Conservation (phyloP, 371 early-diverging fungal genomes). For the Saksenaea oblongispora region DNA sequence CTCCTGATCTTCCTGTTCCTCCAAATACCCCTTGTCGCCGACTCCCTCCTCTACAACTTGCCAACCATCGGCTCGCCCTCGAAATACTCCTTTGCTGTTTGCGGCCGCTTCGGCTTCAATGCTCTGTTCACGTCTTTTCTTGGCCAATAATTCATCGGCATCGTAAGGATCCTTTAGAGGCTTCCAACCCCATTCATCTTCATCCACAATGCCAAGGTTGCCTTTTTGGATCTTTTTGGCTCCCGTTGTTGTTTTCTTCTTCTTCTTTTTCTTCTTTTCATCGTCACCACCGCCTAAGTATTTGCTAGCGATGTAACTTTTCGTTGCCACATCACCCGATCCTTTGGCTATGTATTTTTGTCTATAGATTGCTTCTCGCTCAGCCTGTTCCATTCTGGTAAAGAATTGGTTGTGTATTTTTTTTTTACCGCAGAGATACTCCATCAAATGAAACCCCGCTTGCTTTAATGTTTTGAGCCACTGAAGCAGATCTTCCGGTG, state of each 20-base stretch:
- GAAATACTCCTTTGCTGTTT: conserved; percentile 31
- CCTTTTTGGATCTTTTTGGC: conserved; percentile 46
- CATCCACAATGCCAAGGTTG: conserved; percentile 61
- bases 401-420: neutral
- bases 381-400: conserved; percentile 22
- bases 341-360: conserved; percentile 48
- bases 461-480: too few relatives aligned
- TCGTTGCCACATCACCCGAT: conserved; percentile 49
- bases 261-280: conserved; percentile 33
- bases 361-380: conserved; percentile 29
- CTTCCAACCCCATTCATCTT: conserved; percentile 54
- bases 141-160: conserved; percentile 6
- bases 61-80: conserved; percentile 46
- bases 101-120: conserved; percentile 22
- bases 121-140: conserved; percentile 1
- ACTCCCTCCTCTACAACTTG: conserved; percentile 51
- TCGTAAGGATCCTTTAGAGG: conserved; percentile 27
- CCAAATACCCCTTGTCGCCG: conserved; percentile 17
- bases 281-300: conserved; percentile 27
- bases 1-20: conserved; percentile 34
- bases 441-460: too few relatives aligned
- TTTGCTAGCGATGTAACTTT: conserved; percentile 48
- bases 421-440: neutral
- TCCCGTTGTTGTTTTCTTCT: conserved; percentile 30
- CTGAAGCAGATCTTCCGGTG: too few relatives aligned